phyloP scores from a whole-genome alignment of 2,329 filamentous ascomycete genomes.

The Penicillium psychrosexuale region DNA sequence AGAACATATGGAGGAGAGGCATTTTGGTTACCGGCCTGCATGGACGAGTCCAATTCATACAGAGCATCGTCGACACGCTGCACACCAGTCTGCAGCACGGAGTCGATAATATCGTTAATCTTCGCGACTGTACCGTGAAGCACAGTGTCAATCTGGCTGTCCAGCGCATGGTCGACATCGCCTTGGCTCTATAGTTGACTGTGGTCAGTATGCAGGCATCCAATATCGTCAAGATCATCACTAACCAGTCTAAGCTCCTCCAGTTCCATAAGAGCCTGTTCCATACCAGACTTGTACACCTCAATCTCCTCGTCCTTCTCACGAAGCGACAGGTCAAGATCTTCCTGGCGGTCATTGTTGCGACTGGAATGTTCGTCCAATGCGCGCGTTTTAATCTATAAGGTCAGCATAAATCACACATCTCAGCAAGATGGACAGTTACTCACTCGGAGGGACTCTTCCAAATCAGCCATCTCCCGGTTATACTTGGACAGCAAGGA shows the following conservation, averaged over 20 bases:
- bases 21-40: constrained; percentile 98
- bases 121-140: constrained; percentile 83
- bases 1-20: constrained; percentile 91
- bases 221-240: background rate
- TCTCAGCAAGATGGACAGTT: background rate
- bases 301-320: constrained; percentile 98
- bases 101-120: constrained; percentile 97
- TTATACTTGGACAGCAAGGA: constrained; percentile 95
- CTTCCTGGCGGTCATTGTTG: constrained; percentile 74
- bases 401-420: constrained; percentile 9
- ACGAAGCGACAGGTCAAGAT: constrained; percentile 78
- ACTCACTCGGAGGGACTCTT: constrained; percentile 70
- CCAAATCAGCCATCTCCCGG: constrained; percentile 92
- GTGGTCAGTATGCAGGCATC: background rate
- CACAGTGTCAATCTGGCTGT: constrained; percentile 86
- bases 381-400: constrained; percentile 77
- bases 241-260: constrained; percentile 71
- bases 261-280: constrained; percentile 88
- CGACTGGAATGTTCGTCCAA: constrained; percentile 79
- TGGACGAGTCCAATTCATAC: constrained; percentile 94
- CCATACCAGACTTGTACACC: constrained; percentile 97
- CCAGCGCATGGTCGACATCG: constrained; percentile 74
- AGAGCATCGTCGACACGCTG: constrained; percentile 92
- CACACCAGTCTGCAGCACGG: constrained; percentile 87
- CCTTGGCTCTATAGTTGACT: constrained; percentile 55